Conservation (phyloP, 371 early-diverging fungal genomes). For the Umbelopsis sp. region DNA sequence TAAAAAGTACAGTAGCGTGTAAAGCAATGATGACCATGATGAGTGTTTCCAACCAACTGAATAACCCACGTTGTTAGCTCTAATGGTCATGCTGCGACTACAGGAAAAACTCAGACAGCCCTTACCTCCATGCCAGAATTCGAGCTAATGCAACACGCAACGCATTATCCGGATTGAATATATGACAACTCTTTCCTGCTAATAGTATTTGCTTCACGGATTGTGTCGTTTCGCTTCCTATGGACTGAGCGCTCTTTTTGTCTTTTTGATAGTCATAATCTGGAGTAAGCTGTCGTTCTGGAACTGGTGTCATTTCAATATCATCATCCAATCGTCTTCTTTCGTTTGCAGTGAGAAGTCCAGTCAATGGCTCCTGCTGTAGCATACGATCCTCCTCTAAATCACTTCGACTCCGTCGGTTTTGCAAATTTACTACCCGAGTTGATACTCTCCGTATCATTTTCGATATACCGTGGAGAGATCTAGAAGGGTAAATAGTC, state of each 20-base stretch:
- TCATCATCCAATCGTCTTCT: neutral
- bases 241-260: neutral
- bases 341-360: neutral
- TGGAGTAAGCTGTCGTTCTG: constrained; percentile 20
- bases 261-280: constrained; percentile 2
- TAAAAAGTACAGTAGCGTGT: constrained; percentile 50
- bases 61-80: neutral
- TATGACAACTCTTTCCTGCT: constrained; percentile 32
- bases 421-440: constrained; percentile 39
- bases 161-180: constrained; percentile 34
- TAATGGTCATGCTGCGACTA: no score
- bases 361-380: constrained; percentile 16
- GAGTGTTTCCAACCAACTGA: constrained; percentile 61
- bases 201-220: neutral
- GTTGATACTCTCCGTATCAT: constrained; percentile 32
- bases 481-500: constrained; percentile 25
- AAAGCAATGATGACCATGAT: constrained; percentile 55
- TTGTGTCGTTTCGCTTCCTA: neutral
- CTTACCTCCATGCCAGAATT: constrained; percentile 41
- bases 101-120: neutral
- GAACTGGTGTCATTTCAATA: constrained; percentile 20
- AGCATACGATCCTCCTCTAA: neutral
- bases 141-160: constrained; percentile 31
- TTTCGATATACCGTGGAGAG: constrained; percentile 21
- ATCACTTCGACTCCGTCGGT: constrained; percentile 9